These are phyloP conservation scores for Effrenium voratum DNA, from an alignment of 73 alveolate genomes.

Conservation along the genomic window DNA sequence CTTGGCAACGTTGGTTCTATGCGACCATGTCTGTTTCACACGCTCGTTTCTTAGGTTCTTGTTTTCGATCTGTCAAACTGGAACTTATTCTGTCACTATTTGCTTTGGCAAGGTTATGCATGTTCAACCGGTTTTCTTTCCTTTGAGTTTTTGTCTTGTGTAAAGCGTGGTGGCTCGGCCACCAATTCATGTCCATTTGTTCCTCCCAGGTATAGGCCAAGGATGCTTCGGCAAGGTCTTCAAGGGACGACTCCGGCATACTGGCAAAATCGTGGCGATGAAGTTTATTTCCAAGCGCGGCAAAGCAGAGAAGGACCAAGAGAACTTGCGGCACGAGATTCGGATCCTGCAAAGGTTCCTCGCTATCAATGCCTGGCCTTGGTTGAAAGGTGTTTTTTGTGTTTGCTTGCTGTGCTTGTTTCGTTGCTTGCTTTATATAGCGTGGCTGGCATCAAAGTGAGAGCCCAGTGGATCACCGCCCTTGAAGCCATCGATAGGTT, in stretches of 20 bases:
- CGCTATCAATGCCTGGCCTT: background rate
- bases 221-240: slow-evolving; percentile 99
- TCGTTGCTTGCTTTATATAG: background rate
- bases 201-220: slow-evolving; percentile 99
- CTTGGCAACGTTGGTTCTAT: too few species aligned
- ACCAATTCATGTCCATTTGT: too few species aligned
- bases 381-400: background rate
- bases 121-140: too few species aligned
- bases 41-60: too few species aligned
- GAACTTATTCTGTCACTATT: too few species aligned
- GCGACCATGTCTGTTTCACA: too few species aligned
- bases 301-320: slow-evolving; percentile 99
- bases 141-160: too few species aligned
- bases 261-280: slow-evolving; percentile 99
- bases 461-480: too few species aligned
- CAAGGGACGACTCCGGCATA: slow-evolving; percentile 99
- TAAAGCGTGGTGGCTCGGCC: slow-evolving; percentile 98
- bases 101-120: too few species aligned
- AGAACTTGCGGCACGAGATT: slow-evolving; percentile 99
- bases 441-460: slow-evolving; percentile 96
- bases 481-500: too few species aligned
- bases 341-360: slow-evolving; percentile 97
- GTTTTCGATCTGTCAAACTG: too few species aligned
- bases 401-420: too few species aligned
- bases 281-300: slow-evolving; percentile 99